Percentiles rank a stretch among this genome's conserved stretches.
Conservation (phyloP, 2,329 filamentous ascomycete species). For the Gremmenia infestans region DNA sequence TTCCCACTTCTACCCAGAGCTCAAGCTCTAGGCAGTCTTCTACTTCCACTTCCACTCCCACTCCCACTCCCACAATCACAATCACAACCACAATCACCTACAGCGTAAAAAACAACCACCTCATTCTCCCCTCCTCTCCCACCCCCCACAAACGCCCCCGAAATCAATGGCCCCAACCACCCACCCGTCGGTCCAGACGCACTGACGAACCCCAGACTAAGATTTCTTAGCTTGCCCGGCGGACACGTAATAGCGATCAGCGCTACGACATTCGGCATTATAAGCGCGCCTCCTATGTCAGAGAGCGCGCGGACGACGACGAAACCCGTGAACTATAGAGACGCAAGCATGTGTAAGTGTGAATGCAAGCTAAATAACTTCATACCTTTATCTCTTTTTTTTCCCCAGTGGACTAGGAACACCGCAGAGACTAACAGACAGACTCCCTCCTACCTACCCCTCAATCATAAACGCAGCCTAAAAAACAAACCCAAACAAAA, state of each 20-base stretch:
- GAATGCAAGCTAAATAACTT: too few relatives aligned
- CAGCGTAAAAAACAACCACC: background rate
- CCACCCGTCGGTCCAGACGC: conserved; percentile 41
- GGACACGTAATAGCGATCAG: conserved; percentile 42
- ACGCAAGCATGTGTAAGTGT: too few relatives aligned
- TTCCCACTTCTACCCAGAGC: too few relatives aligned
- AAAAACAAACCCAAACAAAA: rapidly evolving
- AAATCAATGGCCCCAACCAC: conserved; percentile 2
- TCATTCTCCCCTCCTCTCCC: background rate
- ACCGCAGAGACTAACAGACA: too few relatives aligned
- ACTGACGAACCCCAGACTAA: conserved; percentile 40
- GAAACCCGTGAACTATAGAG: conserved; percentile 25
- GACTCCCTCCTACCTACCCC: too few relatives aligned
- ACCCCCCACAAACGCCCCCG: background rate
- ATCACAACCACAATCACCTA: background rate
- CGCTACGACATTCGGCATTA: conserved; percentile 47
- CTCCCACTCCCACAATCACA: too few relatives aligned
- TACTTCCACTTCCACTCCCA: too few relatives aligned
- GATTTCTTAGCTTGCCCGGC: conserved; percentile 39
- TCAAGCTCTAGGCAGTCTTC: too few relatives aligned
- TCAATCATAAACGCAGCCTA: too few relatives aligned
- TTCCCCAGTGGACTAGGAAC: too few relatives aligned
- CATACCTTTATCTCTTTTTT: too few relatives aligned
- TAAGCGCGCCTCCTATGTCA: conserved; percentile 43
- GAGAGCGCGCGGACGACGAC: conserved; percentile 38